Percentiles rank a stretch among this genome's conserved stretches.
Conservation (phyloP, 1,284 basidiomycete genomes). For the Moesziomyces aphidis region DNA sequence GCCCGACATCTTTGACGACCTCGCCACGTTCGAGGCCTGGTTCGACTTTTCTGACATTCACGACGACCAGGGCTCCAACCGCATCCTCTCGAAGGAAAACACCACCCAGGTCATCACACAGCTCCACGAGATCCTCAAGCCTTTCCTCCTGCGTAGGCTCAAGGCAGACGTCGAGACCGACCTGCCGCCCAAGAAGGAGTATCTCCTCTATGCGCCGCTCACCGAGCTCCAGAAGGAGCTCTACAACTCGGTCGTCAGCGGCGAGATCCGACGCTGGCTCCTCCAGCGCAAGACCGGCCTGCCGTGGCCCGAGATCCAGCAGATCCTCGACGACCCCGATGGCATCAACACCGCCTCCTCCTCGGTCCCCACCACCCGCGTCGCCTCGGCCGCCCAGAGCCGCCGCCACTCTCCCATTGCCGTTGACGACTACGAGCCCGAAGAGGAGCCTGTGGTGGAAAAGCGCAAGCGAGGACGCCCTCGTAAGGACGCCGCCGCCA, state of each 20-base stretch:
- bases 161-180: conserved; percentile 62
- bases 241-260: conserved; percentile 75
- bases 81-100: conserved; percentile 72
- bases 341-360: conserved; percentile 37
- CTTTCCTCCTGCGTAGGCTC: conserved; percentile 62
- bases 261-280: conserved; percentile 57
- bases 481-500: conserved; percentile 11
- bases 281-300: conserved; percentile 60
- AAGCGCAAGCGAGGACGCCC: conserved; percentile 17
- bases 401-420: conserved; percentile 22
- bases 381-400: conserved; percentile 25
- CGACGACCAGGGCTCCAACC: conserved; percentile 33
- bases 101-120: conserved; percentile 70
- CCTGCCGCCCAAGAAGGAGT: conserved; percentile 66
- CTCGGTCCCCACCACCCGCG: conserved; percentile 26
- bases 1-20: conserved; percentile 81
- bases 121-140: conserved; percentile 65
- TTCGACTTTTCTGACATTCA: conserved; percentile 52
- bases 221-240: conserved; percentile 83
- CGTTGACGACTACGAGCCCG: background rate
- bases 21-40: conserved; percentile 92
- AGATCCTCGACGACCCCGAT: conserved; percentile 48
- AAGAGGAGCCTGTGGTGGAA: background rate
- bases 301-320: conserved; percentile 45
- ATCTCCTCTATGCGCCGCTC: conserved; percentile 90